These are phyloP conservation scores for Colletotrichum navitas DNA, from an alignment of 2,329 filamentous ascomycete genomes.

Conservation along the genomic window DNA sequence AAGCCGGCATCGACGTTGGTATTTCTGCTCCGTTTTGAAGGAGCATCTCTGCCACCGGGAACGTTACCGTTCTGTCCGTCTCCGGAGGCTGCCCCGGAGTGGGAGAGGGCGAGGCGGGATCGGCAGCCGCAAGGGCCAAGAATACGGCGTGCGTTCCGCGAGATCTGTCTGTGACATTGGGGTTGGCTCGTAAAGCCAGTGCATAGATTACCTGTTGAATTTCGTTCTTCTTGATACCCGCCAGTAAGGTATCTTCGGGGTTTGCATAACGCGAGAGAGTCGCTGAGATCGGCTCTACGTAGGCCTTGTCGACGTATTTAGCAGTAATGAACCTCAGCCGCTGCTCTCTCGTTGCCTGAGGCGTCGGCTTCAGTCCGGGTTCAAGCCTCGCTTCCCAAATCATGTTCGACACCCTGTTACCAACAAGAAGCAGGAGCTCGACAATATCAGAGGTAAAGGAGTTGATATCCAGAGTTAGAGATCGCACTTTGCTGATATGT, in stretches of 20 bases:
- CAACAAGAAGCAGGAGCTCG: slow-evolving; percentile 89
- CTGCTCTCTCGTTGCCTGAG: slow-evolving; percentile 87
- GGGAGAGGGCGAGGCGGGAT: slow-evolving; percentile 82
- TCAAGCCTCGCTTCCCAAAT: slow-evolving; percentile 94
- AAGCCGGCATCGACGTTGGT: slow-evolving; percentile 79
- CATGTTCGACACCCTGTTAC: slow-evolving; percentile 96
- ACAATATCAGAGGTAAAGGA: slow-evolving; percentile 98
- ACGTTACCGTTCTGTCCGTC: slow-evolving; percentile 72
- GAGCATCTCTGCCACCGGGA: slow-evolving; percentile 90
- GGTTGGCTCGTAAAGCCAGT: slow-evolving; percentile 86
- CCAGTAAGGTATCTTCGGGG: slow-evolving; percentile 88
- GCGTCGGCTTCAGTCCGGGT: slow-evolving; percentile 76
- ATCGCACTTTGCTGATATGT: slow-evolving; percentile 97
- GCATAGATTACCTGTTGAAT: slow-evolving; percentile 94
- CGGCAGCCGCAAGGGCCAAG: slow-evolving; percentile 90
- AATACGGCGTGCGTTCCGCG: slow-evolving; percentile 91
- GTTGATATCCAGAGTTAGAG: slow-evolving; percentile 92
- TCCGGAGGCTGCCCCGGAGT: slow-evolving; percentile 55
- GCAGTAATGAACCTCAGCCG: slow-evolving; percentile 93
- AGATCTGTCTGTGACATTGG: slow-evolving; percentile 87
- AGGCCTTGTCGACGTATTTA: slow-evolving; percentile 90
- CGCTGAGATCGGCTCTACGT: slow-evolving; percentile 81
- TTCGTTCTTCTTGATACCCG: slow-evolving; percentile 96
- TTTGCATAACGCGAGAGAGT: slow-evolving; percentile 82
- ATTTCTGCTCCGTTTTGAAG: slow-evolving; percentile 95